phyloP scores from a whole-genome alignment of 352 stramenopile genomes.

The Albugo candida region DNA sequence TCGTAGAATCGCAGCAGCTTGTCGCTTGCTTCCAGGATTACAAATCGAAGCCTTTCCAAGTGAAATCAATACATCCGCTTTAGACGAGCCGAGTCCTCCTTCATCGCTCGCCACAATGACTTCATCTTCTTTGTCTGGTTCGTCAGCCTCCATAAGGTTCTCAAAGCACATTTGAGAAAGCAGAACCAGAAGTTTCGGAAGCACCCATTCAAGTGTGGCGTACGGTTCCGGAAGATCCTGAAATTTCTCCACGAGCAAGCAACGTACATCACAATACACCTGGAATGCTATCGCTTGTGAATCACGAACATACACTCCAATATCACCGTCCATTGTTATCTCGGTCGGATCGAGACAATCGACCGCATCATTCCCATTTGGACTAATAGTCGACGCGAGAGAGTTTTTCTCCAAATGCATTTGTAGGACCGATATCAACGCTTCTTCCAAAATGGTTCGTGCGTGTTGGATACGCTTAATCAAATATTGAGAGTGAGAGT shows the following conservation, averaged over 20 bases:
- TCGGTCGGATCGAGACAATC: conserved; percentile 40
- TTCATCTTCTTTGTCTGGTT: conserved; percentile 26
- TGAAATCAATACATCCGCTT: conserved; percentile 39
- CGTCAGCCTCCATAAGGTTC: conserved; percentile 35
- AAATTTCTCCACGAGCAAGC: conserved; percentile 74
- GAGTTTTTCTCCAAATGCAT: conserved; percentile 42
- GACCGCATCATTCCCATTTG: conserved; percentile 2
- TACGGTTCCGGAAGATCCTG: conserved; percentile 30
- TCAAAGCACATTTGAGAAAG: conserved; percentile 75
- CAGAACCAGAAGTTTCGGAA: conserved; percentile 43
- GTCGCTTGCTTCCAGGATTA: conserved; percentile 67
- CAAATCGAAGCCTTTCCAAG: conserved; percentile 50
- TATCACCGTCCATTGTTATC: conserved; percentile 33
- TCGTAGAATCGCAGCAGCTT: conserved; percentile 47
- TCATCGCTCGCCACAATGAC: conserved; percentile 9
- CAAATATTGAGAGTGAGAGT: conserved; percentile 6
- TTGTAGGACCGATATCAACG: conserved; percentile 36
- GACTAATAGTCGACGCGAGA: no score
- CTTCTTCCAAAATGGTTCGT: conserved; percentile 30
- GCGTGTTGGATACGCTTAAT: conserved; percentile 22
- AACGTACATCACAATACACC: conserved; percentile 56
- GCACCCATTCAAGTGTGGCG: conserved; percentile 36
- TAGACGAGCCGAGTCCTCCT: conserved; percentile 6
- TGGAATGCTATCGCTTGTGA: conserved; percentile 50
- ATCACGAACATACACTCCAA: conserved; percentile 32